Evolutionary conservation across 2,329 filamentous ascomycete genomes (phyloP), one percentile per base, ranked within the genome.

Genomic region (Escovopsis sp.): DNA sequence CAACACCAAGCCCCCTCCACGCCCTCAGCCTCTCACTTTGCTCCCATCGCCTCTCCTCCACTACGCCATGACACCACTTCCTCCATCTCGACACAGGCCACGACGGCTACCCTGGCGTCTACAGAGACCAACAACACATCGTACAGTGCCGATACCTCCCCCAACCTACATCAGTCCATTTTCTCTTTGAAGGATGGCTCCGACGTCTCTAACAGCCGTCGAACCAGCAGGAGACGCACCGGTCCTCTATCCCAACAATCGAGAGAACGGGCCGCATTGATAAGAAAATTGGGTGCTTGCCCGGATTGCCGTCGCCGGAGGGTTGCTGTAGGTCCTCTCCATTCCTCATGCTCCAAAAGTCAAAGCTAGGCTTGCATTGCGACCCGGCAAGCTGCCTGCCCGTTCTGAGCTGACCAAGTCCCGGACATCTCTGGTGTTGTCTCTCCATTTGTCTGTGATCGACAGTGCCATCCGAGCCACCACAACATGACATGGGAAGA

Each of bases 401-500:
- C 31, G 12, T 6, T 21, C 31, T 33, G n/a, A 14, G 28, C 15
- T 31, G 10, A 31, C 16, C 19, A 14, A 15, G 33, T 33, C 27
- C 19, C 18, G 31, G n/a, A n/a, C n/a, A n/a, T n/a, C n/a, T n/a
- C n/a, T n/a, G n/a, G n/a, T 17, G 28, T 13, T 33, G 21, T 33
- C 36, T 37, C 30, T 41, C 33, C 27, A 18, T 10, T 11, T 6
- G 14, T 27, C 7, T 8, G 14, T 12, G 21, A 18, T 34, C 36
- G 27, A 33, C 39, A 70, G 70, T 75, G 70, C 48, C 67, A 73
- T 44, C 70, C 70, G 12, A 68, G 62, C 43, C 70, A 75, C 48
- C 70, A 72, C 43, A 66, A 66, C 43, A 68, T 72, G 67, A 71
- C 66, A 10, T 75, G 70, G 69, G 68, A 72, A 48, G 68, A 73